Conservation (phyloP, 257 asterid genomes). For the Buddleja alternifolia region DNA sequence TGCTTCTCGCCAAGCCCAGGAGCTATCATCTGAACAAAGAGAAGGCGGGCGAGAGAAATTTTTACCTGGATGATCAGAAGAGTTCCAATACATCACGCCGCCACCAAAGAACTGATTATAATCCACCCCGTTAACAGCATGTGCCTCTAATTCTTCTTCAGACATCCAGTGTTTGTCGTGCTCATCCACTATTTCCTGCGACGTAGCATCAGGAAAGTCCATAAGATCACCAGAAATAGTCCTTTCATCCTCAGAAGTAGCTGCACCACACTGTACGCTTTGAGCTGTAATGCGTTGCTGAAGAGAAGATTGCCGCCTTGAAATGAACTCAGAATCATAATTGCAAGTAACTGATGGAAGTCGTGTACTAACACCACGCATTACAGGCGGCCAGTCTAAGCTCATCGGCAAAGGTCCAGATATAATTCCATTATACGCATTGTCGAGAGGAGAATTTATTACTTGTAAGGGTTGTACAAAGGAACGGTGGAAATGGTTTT, state of each 20-base stretch:
- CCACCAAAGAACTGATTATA: slow-evolving; percentile 95
- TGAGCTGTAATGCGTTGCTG: slow-evolving; percentile 63
- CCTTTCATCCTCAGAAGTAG: slow-evolving; percentile 82
- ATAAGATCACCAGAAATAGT: slow-evolving; percentile 61
- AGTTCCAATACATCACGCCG: slow-evolving; percentile 98
- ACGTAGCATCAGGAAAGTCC: slow-evolving; percentile 63
- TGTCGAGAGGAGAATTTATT: slow-evolving; percentile 74
- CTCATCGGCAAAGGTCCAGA: slow-evolving; percentile 79
- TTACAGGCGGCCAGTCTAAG: slow-evolving; percentile 88
- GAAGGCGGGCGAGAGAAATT: slow-evolving; percentile 98
- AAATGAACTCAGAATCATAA: slow-evolving; percentile 85
- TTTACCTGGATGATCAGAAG: slow-evolving; percentile 84
- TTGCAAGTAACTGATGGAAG: slow-evolving; percentile 74
- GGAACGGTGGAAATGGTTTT: slow-evolving; percentile 80
- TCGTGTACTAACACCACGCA: slow-evolving; percentile 69
- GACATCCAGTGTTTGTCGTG: slow-evolving; percentile 91
- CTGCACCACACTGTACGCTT: slow-evolving; percentile 55
- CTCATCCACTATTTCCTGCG: slow-evolving; percentile 80
- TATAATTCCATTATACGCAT: slow-evolving; percentile 61
- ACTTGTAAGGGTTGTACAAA: slow-evolving; percentile 69
- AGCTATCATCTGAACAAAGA: slow-evolving; percentile 98
- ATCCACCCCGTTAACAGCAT: slow-evolving; percentile 77
- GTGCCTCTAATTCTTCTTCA: slow-evolving; percentile 92
- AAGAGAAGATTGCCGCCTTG: slow-evolving; percentile 78
- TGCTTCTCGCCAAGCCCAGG: slow-evolving; percentile 99